Base-by-base conservation (phyloP, 139 green algal species). In the Yamagishiella unicocca region DNA sequence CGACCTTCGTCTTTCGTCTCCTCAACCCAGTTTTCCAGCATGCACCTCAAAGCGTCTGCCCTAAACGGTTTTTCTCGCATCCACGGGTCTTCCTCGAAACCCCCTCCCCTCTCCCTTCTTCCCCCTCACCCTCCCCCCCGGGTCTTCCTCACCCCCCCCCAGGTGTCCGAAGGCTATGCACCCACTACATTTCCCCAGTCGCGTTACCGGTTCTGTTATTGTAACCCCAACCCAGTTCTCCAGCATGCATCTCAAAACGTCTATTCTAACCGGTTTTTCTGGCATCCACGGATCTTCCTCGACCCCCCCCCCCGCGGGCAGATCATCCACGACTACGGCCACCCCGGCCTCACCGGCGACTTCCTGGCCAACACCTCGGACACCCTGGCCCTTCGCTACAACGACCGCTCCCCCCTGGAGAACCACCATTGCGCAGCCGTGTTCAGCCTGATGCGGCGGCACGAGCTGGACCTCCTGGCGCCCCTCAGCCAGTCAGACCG, bases 271-370 rank as follows among this genome's bases (percentile, higher is more conserved):
- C 50, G 12, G 50, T n/a, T n/a, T n/a, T 17, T 17, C 50, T 12
- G 50, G 12, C 12, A 12, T 58, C 50, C 17, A 12, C 50, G 17
- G 12, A 17, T 25, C 31, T 45, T 45, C 2, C 31, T 45, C 66
- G 12, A 25, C 50, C 50, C 50, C 12, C 50, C 50, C 50, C 50
- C 17, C 50, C 50, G 12, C 17, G 12, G 21, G 66, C 79, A 84
- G 79, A 85, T 85, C 79, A 35, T 85, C 3, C 79, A 85, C 79
- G 79, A 85, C 79, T 75, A 76, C 35, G 83, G 89, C 71, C 90
- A 93, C 71, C 68, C 46, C 2, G 90, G 90, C 46, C 35, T 93
- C 21, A 93, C 87, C 82, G 90, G 89, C 72, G 87, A 89, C 66
- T 93, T 91, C 54, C 68, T 93, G 40, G 67, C 91, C 25, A 45